A percentile compares a stretch with the other conserved stretches of the same genome.
Conservation (phyloP, 2,329 filamentous ascomycete genomes). For the Stachybotrys chartarum region DNA sequence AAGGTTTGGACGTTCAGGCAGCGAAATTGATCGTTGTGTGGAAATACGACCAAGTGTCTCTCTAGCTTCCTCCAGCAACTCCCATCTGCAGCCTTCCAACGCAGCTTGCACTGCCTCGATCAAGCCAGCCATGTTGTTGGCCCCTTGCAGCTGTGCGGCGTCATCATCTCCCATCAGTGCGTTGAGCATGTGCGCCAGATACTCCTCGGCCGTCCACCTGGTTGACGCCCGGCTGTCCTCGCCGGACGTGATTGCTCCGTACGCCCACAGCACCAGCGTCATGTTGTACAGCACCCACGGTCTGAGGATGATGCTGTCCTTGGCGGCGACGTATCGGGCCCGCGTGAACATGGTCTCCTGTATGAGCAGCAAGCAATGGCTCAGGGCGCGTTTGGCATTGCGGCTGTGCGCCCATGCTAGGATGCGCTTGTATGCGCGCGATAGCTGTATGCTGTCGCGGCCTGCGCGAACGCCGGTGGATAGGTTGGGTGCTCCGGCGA, state of each 20-base stretch:
- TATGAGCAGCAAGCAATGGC: not conserved
- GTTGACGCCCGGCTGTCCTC: not conserved
- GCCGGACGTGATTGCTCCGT: constrained; percentile 5
- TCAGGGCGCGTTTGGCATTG: not conserved
- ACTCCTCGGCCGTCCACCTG: not conserved
- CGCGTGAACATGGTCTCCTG: constrained; percentile 8
- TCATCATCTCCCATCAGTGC: not conserved
- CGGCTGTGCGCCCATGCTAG: constrained; percentile 10
- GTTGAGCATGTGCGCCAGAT: not conserved
- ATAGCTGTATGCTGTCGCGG: not conserved
- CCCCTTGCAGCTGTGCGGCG: not conserved
- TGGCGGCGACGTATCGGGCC: constrained; percentile 15
- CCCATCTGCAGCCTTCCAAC: not conserved
- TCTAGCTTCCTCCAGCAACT: not conserved
- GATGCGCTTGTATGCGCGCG: constrained; percentile 9
- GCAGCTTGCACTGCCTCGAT: not conserved
- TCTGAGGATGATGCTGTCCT: constrained; percentile 14
- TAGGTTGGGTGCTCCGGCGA: not conserved
- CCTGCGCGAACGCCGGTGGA: not conserved
- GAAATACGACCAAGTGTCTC: not conserved
- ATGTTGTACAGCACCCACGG: constrained; percentile 19
- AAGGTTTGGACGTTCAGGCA: not conserved
- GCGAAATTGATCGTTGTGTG: not conserved
- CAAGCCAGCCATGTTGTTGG: not conserved
- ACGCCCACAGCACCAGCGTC: constrained; percentile 17